phyloP scores from a whole-genome alignment of 768 basidiomycete species.

The Pulveroboletus sp. region DNA sequence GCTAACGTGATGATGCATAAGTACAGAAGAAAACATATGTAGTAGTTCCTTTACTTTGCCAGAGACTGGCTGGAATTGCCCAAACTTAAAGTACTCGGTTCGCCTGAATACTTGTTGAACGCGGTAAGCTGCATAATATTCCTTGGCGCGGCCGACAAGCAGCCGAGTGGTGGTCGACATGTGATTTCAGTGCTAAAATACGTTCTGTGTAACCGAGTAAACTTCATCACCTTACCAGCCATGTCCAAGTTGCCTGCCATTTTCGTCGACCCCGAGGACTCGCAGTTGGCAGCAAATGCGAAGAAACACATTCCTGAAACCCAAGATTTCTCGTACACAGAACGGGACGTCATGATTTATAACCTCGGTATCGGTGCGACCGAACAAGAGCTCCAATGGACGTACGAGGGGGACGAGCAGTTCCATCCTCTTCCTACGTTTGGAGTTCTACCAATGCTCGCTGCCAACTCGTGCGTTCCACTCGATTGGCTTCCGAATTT shows the following conservation, averaged over 20 bases:
- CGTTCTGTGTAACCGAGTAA: too few relatives aligned
- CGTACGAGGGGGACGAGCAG: slow-evolving; percentile 83
- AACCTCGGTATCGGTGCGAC: slow-evolving; percentile 95
- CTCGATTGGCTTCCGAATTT: slow-evolving; percentile 93
- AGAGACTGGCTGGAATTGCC: too few relatives aligned
- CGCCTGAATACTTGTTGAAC: too few relatives aligned
- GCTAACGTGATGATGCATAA: too few relatives aligned
- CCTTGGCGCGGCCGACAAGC: too few relatives aligned
- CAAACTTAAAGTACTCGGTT: too few relatives aligned
- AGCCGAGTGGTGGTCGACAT: background rate
- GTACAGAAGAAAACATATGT: too few relatives aligned
- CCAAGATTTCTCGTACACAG: slow-evolving; percentile 71
- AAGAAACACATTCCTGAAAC: slow-evolving; percentile 61
- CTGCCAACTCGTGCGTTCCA: slow-evolving; percentile 60
- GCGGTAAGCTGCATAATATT: too few relatives aligned
- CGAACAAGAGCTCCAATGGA: slow-evolving; percentile 88
- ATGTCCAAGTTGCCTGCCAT: slow-evolving; percentile 45
- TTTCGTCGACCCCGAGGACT: slow-evolving; percentile 78
- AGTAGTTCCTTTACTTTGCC: too few relatives aligned
- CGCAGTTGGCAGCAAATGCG: slow-evolving; percentile 75
- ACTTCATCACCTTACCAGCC: background rate
- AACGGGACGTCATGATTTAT: slow-evolving; percentile 91
- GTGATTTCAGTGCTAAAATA: background rate
- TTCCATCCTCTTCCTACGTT: slow-evolving; percentile 91
- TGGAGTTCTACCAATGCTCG: slow-evolving; percentile 91